Conservation (phyloP, 495 filamentous ascomycete species). For the Penicillium maclennaniae region DNA sequence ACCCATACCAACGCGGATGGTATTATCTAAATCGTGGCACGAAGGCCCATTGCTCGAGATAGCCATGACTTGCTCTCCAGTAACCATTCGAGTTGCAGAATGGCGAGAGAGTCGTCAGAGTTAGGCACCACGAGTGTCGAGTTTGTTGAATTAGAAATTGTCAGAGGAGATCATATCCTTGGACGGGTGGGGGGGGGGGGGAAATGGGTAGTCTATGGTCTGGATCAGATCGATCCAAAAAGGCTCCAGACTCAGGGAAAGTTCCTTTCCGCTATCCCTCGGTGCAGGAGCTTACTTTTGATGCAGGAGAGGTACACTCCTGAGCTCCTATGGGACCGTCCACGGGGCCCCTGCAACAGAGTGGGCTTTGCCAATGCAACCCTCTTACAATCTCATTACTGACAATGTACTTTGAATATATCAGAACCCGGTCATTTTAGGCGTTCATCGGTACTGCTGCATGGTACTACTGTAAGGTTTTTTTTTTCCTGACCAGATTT, state of each 20-base stretch:
- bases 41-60: conserved; percentile 18
- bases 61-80: conserved; percentile 27
- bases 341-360: conserved; percentile 22
- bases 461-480: neutral
- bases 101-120: conserved; percentile 11
- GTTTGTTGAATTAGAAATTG: conserved; percentile 7
- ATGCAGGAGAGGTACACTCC: conserved; percentile 18
- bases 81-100: conserved; percentile 17
- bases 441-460: neutral
- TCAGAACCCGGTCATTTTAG: neutral
- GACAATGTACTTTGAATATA: conserved; percentile 7
- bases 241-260: neutral
- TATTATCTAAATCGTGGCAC: conserved; percentile 39
- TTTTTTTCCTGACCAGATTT: conserved; percentile 2
- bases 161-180: conserved; percentile 7
- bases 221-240: conserved; percentile 25
- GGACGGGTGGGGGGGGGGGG: too few species aligned
- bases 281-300: conserved; percentile 21
- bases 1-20: conserved; percentile 39
- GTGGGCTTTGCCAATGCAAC: conserved; percentile 23
- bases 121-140: conserved; percentile 13
- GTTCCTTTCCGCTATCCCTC: conserved; percentile 16
- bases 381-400: conserved; percentile 19
- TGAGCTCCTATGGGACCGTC: conserved; percentile 13
- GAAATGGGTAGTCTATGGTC: conserved; percentile 9